phyloP scores from a whole-genome alignment of 495 filamentous ascomycete species.

The Elaphomyces granulatus region DNA sequence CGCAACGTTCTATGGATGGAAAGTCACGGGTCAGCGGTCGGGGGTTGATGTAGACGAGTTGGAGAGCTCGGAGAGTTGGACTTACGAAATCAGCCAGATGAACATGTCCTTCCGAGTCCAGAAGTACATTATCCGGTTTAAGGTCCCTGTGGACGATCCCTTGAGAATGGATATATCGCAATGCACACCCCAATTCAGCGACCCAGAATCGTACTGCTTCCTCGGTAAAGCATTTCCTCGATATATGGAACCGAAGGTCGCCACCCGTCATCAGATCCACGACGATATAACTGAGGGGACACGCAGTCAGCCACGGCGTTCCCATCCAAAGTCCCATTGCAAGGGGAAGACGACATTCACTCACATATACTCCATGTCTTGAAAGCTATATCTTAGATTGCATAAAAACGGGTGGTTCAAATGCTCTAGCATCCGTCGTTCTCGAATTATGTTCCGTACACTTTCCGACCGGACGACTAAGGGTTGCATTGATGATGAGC shows the following conservation, averaged over 20 bases:
- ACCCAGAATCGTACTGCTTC: slow-evolving; percentile 96
- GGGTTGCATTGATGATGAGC: slow-evolving; percentile 1
- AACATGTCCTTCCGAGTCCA: slow-evolving; percentile 90
- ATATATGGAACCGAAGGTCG: slow-evolving; percentile 95
- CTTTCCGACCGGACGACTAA: slow-evolving; percentile 93
- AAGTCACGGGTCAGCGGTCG: slow-evolving; percentile 7
- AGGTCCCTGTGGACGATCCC: slow-evolving; percentile 93
- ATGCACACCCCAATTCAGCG: slow-evolving; percentile 79
- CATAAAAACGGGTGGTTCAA: slow-evolving; percentile 96
- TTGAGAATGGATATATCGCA: slow-evolving; percentile 82
- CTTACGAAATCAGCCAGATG: slow-evolving; percentile 96
- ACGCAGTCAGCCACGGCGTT: slow-evolving; percentile 8
- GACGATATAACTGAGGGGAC: slow-evolving; percentile 66
- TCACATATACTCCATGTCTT: slow-evolving; percentile 98
- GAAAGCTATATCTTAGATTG: slow-evolving; percentile 97
- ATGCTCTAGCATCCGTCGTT: slow-evolving; percentile 94
- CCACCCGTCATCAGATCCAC: slow-evolving; percentile 98
- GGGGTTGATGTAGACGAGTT: too few relatives aligned
- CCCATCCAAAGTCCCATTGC: slow-evolving; percentile 15
- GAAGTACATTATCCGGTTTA: slow-evolving; percentile 91
- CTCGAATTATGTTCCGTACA: slow-evolving; percentile 93
- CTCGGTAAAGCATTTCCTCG: slow-evolving; percentile 93
- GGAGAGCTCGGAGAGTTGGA: too few relatives aligned
- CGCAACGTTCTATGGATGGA: slow-evolving; percentile 78
- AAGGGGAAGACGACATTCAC: slow-evolving; percentile 20